These are phyloP conservation scores for Heterococcus sp. DNA, from an alignment of 108 stramenopile genomes.

Conservation along the genomic window DNA sequence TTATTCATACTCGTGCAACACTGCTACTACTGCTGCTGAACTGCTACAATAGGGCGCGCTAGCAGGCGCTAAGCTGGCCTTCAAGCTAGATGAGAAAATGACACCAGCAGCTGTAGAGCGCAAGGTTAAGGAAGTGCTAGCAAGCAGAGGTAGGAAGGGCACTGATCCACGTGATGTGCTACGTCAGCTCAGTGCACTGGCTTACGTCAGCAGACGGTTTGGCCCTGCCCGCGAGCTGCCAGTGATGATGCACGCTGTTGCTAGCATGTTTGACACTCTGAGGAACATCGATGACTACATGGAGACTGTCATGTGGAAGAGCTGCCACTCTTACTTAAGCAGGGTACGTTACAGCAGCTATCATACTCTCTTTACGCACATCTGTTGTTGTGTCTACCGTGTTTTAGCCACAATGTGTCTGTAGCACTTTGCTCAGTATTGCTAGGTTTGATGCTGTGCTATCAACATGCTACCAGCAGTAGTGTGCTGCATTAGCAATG, in stretches of 20 bases:
- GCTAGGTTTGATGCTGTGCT: too few species aligned
- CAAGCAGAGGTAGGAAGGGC: conserved; percentile 81
- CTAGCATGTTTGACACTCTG: conserved; percentile 84
- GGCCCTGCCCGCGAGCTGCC: conserved; percentile 87
- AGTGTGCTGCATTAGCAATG: too few species aligned
- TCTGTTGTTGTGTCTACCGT: too few species aligned
- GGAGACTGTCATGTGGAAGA: conserved; percentile 85
- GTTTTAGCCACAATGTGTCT: too few species aligned
- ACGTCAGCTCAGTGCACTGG: conserved; percentile 77
- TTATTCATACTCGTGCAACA: too few species aligned
- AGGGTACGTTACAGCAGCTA: too few species aligned
- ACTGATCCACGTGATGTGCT: conserved; percentile 67
- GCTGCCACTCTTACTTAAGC: conserved; percentile 72
- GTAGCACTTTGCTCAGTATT: too few species aligned
- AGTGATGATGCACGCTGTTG: conserved; percentile 87
- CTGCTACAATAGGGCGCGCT: too few species aligned
- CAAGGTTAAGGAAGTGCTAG: conserved; percentile 77
- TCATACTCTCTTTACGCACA: too few species aligned
- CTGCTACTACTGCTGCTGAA: too few species aligned
- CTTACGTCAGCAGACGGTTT: conserved; percentile 68
- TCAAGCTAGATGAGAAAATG: conserved; percentile 62
- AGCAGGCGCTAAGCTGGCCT: conserved; percentile 61
- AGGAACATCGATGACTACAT: conserved; percentile 94
- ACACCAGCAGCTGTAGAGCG: conserved; percentile 67
- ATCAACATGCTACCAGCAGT: too few species aligned